phyloP scores from a whole-genome alignment of 2,329 filamentous ascomycete species.

The Reticulascus tulasneorum region DNA sequence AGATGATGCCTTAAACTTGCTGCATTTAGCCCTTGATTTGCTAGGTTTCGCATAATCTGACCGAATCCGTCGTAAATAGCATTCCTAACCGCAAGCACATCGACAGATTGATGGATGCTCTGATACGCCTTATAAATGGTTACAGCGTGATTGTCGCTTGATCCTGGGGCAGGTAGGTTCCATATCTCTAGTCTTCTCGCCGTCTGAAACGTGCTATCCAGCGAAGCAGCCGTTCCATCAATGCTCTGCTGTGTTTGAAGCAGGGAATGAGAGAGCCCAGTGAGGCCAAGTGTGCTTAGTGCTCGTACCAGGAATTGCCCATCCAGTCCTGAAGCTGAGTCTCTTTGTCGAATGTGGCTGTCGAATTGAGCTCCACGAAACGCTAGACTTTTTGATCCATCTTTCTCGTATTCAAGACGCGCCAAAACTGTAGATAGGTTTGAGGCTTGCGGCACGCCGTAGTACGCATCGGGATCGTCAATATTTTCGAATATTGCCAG shows the following conservation, averaged over 20 bases:
- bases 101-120: conserved; percentile 64
- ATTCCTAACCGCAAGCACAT: conserved; percentile 46
- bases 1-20: conserved; percentile 51
- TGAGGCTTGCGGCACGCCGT: conserved; percentile 77
- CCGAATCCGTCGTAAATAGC: conserved; percentile 62
- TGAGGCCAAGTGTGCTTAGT: conserved; percentile 75
- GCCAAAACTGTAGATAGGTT: conserved; percentile 74
- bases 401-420: conserved; percentile 82
- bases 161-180: conserved; percentile 75
- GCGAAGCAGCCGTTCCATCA: conserved; percentile 52
- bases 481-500: conserved; percentile 85
- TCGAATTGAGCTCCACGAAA: conserved; percentile 91
- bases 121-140: conserved; percentile 80
- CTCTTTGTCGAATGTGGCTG: conserved; percentile 66
- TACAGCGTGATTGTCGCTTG: conserved; percentile 59
- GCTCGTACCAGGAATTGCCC: conserved; percentile 69
- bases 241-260: conserved; percentile 63
- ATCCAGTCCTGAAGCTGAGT: conserved; percentile 54
- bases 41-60: conserved; percentile 56
- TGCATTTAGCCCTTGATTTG: conserved; percentile 43
- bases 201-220: conserved; percentile 72
- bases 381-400: conserved; percentile 80
- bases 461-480: conserved; percentile 94
- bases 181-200: conserved; percentile 84
- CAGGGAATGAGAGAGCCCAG: conserved; percentile 79